phyloP scores from a whole-genome alignment of 140 eudicot species.

The Oenanthe javanica region DNA sequence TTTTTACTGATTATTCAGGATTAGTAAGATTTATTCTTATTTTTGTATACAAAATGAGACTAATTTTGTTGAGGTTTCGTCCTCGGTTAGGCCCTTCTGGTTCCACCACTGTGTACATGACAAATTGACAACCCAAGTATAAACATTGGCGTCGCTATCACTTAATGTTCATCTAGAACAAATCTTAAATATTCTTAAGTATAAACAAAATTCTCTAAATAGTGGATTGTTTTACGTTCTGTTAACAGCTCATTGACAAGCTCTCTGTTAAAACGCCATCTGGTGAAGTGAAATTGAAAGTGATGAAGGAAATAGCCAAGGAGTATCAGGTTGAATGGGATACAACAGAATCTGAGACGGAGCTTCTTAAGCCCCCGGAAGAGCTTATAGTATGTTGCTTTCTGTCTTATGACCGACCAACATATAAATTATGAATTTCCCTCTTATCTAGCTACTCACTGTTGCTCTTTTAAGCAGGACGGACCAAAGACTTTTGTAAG shows the following conservation, averaged over 20 bases:
- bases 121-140: neutral
- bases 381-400: constrained; percentile 54
- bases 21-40: too few species aligned
- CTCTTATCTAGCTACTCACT: neutral
- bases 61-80: too few species aligned
- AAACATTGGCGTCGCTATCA: neutral
- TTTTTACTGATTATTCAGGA: too few species aligned
- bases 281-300: constrained; percentile 80
- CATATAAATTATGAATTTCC: neutral
- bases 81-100: too few species aligned
- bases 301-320: constrained; percentile 93
- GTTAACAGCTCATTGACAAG: constrained; percentile 83
- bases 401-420: constrained; percentile 7
- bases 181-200: neutral
- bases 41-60: too few species aligned
- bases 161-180: neutral
- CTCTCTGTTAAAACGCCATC: constrained; percentile 89
- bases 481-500: constrained; percentile 77
- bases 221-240: neutral
- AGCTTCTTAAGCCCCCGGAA: constrained; percentile 92
- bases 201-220: neutral
- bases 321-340: constrained; percentile 96
- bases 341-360: constrained; percentile 73
- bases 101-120: neutral
- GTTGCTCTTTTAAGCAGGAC: constrained; percentile 39